A percentile compares a stretch with the other conserved stretches of the same genome.
phyloP scores from a whole-genome alignment of 208 protist species.

The Acanthamoeba triangularis region DNA sequence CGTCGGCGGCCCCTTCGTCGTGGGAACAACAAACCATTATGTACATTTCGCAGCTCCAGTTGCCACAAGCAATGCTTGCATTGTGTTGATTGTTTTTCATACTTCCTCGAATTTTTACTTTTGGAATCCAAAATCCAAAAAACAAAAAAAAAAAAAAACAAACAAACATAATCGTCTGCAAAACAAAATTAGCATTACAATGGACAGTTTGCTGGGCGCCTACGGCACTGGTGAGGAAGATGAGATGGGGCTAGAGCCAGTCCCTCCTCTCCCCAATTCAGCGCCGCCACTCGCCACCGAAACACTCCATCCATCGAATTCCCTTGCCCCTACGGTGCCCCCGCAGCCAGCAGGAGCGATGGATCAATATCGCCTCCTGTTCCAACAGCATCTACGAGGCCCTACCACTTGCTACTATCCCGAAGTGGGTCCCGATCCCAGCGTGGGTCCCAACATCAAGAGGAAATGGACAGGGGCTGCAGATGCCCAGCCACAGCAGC shows the following conservation, averaged over 20 bases:
- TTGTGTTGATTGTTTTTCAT: too few relatives aligned
- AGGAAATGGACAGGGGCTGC: background rate
- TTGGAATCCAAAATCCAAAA: too few relatives aligned
- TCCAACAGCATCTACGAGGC: background rate
- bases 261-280: background rate
- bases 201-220: background rate
- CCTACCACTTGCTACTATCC: background rate
- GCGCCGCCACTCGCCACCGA: background rate
- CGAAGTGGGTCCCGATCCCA: background rate
- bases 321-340: too few relatives aligned
- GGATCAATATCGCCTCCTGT: constrained; percentile 18
- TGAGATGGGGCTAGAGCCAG: background rate
- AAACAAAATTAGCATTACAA: background rate
- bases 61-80: too few relatives aligned
- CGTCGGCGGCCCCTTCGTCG: background rate
- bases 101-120: too few relatives aligned
- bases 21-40: too few relatives aligned
- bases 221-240: background rate
- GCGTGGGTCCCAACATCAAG: too few relatives aligned
- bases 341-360: background rate
- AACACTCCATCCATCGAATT: background rate
- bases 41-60: too few relatives aligned
- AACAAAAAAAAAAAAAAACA: too few relatives aligned
- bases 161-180: too few relatives aligned
- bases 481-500: background rate